Conservation (phyloP, 2,329 filamentous ascomycete species). For the Calonectria hawksworthii region DNA sequence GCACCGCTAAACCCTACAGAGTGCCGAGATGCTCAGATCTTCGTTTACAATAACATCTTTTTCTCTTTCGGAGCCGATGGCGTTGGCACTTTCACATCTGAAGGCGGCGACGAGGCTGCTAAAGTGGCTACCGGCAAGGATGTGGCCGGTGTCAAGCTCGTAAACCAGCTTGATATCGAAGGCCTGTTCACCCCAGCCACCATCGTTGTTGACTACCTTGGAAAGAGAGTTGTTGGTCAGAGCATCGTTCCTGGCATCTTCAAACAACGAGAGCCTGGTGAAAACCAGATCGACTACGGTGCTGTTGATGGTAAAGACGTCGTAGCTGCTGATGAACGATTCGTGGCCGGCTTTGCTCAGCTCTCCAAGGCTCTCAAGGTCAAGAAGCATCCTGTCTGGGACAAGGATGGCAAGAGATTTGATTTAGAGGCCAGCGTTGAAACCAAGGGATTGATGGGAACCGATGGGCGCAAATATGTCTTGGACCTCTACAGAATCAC, state of each 20-base stretch:
- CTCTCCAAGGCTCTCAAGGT: slow-evolving; percentile 91
- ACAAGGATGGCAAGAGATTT: slow-evolving; percentile 92
- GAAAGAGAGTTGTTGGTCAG: slow-evolving; percentile 96
- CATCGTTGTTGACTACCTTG: slow-evolving; percentile 95
- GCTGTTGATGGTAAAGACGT: slow-evolving; percentile 98
- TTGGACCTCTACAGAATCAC: slow-evolving; percentile 96
- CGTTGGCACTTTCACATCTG: slow-evolving; percentile 95
- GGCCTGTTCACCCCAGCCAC: slow-evolving; percentile 96
- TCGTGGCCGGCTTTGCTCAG: slow-evolving; percentile 87
- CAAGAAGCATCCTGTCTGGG: slow-evolving; percentile 97
- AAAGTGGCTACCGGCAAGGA: slow-evolving; percentile 97
- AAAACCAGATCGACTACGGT: slow-evolving; percentile 99
- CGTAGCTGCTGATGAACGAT: slow-evolving; percentile 90
- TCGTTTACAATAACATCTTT: slow-evolving; percentile 99
- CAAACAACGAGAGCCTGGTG: slow-evolving; percentile 96
- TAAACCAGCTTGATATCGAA: slow-evolving; percentile 97
- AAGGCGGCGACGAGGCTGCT: slow-evolving; percentile 96
- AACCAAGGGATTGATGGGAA: slow-evolving; percentile 97
- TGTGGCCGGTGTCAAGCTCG: slow-evolving; percentile 91
- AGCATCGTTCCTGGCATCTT: slow-evolving; percentile 99
- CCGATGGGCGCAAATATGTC: slow-evolving; percentile 97
- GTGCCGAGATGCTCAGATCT: slow-evolving; percentile 93
- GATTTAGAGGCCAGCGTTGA: slow-evolving; percentile 96
- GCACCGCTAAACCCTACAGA: slow-evolving; percentile 96
- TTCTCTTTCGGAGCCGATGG: slow-evolving; percentile 99